phyloP scores from a whole-genome alignment of 208 protist species.

The Strigomonas galati region DNA sequence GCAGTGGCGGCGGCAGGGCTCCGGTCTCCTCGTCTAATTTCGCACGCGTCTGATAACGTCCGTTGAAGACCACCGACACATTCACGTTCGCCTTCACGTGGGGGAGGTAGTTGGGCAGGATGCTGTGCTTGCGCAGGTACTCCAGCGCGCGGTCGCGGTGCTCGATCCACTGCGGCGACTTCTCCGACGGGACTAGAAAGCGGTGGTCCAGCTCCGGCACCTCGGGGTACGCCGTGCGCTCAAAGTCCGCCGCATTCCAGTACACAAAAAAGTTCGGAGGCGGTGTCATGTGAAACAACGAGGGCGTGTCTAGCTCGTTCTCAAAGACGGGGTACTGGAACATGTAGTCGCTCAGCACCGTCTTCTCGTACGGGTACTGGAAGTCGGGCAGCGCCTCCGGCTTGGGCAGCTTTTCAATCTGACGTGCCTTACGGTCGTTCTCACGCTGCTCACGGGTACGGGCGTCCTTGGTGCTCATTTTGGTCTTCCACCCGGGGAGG shows the following conservation, averaged over 20 bases:
- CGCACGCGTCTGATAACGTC: slow-evolving; percentile 54
- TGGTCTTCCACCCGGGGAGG: slow-evolving; percentile 87
- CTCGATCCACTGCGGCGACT: slow-evolving; percentile 39
- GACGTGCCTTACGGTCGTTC: slow-evolving; percentile 75
- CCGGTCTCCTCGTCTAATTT: slow-evolving; percentile 50
- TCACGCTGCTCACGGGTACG: slow-evolving; percentile 85
- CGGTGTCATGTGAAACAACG: slow-evolving; percentile 82
- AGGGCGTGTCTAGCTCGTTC: slow-evolving; percentile 84
- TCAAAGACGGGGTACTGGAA: slow-evolving; percentile 90
- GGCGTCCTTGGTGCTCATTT: slow-evolving; percentile 78
- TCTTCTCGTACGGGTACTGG: slow-evolving; percentile 90
- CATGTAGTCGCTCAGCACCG: slow-evolving; percentile 85
- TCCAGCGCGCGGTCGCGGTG: slow-evolving; percentile 44
- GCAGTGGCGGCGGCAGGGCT: slow-evolving; percentile 41
- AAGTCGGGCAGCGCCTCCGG: slow-evolving; percentile 86
- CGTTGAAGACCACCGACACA: slow-evolving; percentile 82
- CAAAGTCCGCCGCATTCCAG: slow-evolving; percentile 82
- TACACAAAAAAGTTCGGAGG: slow-evolving; percentile 88
- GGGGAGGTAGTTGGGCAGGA: slow-evolving; percentile 69
- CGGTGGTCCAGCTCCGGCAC: slow-evolving; percentile 73
- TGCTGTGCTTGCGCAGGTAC: slow-evolving; percentile 86
- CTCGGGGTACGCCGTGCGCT: slow-evolving; percentile 72
- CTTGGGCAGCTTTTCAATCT: slow-evolving; percentile 88
- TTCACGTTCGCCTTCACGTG: slow-evolving; percentile 73
- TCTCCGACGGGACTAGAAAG: slow-evolving; percentile 45